phyloP scores from a whole-genome alignment of 257 asterid genomes.

The Catharanthus roseus region DNA sequence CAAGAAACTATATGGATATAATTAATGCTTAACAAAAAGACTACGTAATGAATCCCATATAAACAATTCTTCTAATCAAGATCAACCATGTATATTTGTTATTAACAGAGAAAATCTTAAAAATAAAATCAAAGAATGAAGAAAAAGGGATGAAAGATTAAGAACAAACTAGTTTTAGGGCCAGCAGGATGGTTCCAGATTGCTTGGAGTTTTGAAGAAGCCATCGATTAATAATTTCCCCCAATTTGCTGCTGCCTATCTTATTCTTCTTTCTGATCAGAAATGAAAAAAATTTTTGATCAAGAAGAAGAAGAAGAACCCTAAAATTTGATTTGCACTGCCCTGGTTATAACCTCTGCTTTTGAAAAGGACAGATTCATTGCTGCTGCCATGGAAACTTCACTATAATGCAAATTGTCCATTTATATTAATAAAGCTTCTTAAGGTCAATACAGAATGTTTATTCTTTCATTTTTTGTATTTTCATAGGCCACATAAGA shows the following conservation, averaged over 20 bases:
- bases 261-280: too few species aligned
- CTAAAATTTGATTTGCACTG: not conserved
- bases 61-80: too few species aligned
- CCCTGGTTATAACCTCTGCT: not conserved
- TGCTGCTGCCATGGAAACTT: not conserved
- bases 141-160: not conserved
- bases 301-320: too few species aligned
- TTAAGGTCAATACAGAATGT: not conserved
- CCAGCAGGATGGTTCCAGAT: slow-evolving; percentile 1
- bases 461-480: not conserved
- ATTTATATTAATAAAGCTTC: not conserved
- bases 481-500: too few species aligned
- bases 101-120: too few species aligned
- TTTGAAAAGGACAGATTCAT: not conserved
- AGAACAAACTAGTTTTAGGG: not conserved
- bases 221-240: not conserved
- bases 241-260: too few species aligned
- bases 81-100: too few species aligned
- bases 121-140: not conserved
- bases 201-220: not conserved
- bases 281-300: too few species aligned
- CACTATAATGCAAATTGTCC: not conserved
- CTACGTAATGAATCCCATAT: too few species aligned
- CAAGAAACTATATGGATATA: too few species aligned
- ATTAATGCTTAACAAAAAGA: too few species aligned